These are phyloP conservation scores for Phytophthora ohioensis DNA, from an alignment of 352 stramenopile genomes.

Conservation along the genomic window DNA sequence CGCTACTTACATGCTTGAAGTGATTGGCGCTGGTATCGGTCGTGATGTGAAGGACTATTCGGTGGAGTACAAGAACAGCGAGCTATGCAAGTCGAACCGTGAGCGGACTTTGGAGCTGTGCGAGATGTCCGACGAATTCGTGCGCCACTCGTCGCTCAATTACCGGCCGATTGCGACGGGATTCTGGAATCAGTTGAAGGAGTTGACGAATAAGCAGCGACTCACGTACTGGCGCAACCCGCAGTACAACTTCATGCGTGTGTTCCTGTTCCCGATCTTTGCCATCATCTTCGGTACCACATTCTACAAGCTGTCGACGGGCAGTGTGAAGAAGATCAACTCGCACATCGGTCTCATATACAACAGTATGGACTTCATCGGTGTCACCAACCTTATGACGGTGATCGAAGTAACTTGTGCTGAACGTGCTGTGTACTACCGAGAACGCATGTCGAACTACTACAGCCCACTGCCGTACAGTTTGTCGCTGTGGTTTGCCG, in stretches of 20 bases:
- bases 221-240: slow-evolving; percentile 57
- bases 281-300: slow-evolving; percentile 12
- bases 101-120: slow-evolving; percentile 28
- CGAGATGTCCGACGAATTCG: slow-evolving; percentile 33
- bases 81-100: slow-evolving; percentile 35
- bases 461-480: slow-evolving; percentile 70
- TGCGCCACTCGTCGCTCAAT: slow-evolving; percentile 56
- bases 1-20: slow-evolving; percentile 91
- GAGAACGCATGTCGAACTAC: slow-evolving; percentile 77
- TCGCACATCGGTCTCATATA: slow-evolving; percentile 73
- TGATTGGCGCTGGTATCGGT: slow-evolving; percentile 75
- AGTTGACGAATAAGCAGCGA: slow-evolving; percentile 47
- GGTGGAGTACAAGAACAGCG: slow-evolving; percentile 57
- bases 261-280: neutral
- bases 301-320: slow-evolving; percentile 54
- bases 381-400: slow-evolving; percentile 68
- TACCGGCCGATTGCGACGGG: slow-evolving; percentile 44
- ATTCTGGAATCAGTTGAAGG: slow-evolving; percentile 51
- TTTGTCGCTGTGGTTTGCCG: slow-evolving; percentile 65
- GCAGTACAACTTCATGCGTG: neutral
- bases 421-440: slow-evolving; percentile 71
- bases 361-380: slow-evolving; percentile 78
- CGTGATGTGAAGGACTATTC: slow-evolving; percentile 65
- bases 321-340: slow-evolving; percentile 51
- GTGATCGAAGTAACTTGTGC: slow-evolving; percentile 69